Evolutionary conservation across 1,284 basidiomycete species (phyloP).

Genomic region (Bjerkandera adusta): DNA sequence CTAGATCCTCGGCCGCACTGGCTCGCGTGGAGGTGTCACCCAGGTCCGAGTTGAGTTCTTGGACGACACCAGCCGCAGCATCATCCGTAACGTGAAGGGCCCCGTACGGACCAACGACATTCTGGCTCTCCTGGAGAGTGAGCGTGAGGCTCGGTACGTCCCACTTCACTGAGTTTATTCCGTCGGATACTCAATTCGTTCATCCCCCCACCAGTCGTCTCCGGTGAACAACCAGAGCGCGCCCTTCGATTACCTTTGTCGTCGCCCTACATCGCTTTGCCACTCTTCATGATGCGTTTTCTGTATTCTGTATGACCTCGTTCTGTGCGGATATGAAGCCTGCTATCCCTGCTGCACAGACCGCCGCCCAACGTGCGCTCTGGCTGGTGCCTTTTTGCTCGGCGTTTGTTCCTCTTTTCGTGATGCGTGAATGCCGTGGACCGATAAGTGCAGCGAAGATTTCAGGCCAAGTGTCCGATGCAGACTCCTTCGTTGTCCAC

Average conservation of each 20-base stretch:
- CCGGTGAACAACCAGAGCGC: conserved; percentile 30
- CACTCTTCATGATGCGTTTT: conserved; percentile 29
- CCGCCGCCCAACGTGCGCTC: conserved; percentile 10
- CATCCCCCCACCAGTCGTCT: conserved; percentile 34
- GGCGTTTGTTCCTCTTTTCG: background rate
- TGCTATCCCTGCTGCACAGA: conserved; percentile 2
- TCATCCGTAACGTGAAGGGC: conserved; percentile 99
- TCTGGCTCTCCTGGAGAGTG: conserved; percentile 95
- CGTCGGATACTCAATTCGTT: conserved; percentile 9
- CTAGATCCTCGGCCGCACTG: conserved; percentile 97
- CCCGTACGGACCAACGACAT: conserved; percentile 97
- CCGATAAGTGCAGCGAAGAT: too few species aligned
- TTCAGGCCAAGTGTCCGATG: too few species aligned
- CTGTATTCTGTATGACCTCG: conserved; percentile 32
- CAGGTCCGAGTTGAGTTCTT: conserved; percentile 99
- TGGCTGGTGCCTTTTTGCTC: background rate
- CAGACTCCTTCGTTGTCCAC: too few species aligned
- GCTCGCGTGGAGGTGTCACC: conserved; percentile 98
- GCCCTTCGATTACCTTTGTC: conserved; percentile 17
- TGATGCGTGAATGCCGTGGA: too few species aligned
- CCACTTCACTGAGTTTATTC: background rate
- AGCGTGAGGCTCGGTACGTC: conserved; percentile 98
- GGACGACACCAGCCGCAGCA: conserved; percentile 94
- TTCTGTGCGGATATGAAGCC: conserved; percentile 19
- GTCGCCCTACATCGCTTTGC: conserved; percentile 18